Evolutionary conservation across 306 rosid species (phyloP), one percentile per base, ranked within the genome.

Genomic region (Pachyrhizus erosus): DNA sequence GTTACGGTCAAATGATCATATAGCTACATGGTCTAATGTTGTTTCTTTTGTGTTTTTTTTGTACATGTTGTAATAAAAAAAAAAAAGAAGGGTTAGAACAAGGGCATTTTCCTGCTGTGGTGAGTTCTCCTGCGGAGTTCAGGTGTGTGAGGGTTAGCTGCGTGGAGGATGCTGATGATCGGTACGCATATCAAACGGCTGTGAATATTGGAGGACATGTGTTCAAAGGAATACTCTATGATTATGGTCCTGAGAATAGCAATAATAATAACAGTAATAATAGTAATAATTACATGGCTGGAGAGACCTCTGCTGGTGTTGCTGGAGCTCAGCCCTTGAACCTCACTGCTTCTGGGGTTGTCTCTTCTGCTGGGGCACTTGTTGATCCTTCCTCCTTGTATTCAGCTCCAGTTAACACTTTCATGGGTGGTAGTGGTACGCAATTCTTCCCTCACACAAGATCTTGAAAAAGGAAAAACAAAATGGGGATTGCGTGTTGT

Each of bases 361-460:
- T 70, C 13, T 69, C 92, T 0, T 80, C 90, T 7, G 9, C 84
- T 1, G 84, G 81, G 31, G 66, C 87, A 2, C 78, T 89, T 11
- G 81, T 86, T 7, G 97, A 93, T 88, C 91, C 92, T 68, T 81
- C 89, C 46, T 87, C 95, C 10, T 79, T 92, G 29, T 96, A 93
- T 78, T 78, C 89, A 15, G 83, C 91, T 76, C 89, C 96, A 12
- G 73, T 89, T 14, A 92, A 88, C 66, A 67, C 98, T 52, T 93
- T 78, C 91, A 91, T 96, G 87, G 77, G 90, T 43, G 94, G 92
- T 79, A 91, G 97, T 49, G 98, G 97, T 91, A 93, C 99, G 96
- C 99, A 93, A 87, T 93, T 93, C 96, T 96, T 93, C 94, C 92
- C 88, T 83, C 98, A 90, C 51, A 91, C 98, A 68, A 92, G 98